Percentiles rank a stretch among this genome's conserved stretches.
Conservation (phyloP, 352 stramenopile genomes). For the Pythium grandisporangium region DNA sequence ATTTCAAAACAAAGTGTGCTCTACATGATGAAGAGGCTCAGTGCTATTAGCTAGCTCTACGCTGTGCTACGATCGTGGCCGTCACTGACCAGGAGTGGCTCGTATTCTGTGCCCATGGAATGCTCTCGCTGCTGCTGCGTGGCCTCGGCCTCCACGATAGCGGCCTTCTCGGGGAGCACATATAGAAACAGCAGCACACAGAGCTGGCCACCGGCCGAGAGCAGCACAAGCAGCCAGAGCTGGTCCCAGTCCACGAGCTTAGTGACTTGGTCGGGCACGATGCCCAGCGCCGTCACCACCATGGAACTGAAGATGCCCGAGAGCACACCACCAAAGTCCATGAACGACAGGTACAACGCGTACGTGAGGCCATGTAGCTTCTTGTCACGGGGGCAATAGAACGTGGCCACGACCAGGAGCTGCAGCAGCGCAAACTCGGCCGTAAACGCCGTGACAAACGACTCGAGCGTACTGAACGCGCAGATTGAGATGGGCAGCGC, state of each 20-base stretch:
- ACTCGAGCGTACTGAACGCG: slow-evolving; percentile 50
- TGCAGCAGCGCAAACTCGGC: slow-evolving; percentile 76
- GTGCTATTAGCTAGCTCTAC: too few species aligned
- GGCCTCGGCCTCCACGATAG: too few species aligned
- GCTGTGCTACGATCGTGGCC: too few species aligned
- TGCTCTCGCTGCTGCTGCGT: too few species aligned
- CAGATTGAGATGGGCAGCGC: slow-evolving; percentile 56
- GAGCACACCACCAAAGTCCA: slow-evolving; percentile 77
- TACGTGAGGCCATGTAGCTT: slow-evolving; percentile 70
- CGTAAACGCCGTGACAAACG: slow-evolving; percentile 72
- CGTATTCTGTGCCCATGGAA: slow-evolving; percentile 26
- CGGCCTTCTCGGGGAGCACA: slow-evolving; percentile 63
- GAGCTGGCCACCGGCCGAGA: slow-evolving; percentile 47
- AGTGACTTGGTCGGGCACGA: slow-evolving; percentile 40
- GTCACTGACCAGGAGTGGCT: slow-evolving; percentile 41
- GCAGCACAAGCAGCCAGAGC: slow-evolving; percentile 50
- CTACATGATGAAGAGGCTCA: too few species aligned
- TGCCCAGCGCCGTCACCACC: slow-evolving; percentile 44
- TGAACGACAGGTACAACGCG: slow-evolving; percentile 74
- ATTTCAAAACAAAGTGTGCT: too few species aligned
- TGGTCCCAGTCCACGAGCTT: slow-evolving; percentile 48
- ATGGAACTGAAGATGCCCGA: slow-evolving; percentile 52
- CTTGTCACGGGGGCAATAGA: slow-evolving; percentile 47
- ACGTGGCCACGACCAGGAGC: slow-evolving; percentile 76
- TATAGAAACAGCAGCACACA: slow-evolving; percentile 62